A percentile compares a stretch with the other conserved stretches of the same genome.
Evolutionary conservation across 2,329 filamentous ascomycete species (phyloP).

Genomic region (Alternaria alternata): DNA sequence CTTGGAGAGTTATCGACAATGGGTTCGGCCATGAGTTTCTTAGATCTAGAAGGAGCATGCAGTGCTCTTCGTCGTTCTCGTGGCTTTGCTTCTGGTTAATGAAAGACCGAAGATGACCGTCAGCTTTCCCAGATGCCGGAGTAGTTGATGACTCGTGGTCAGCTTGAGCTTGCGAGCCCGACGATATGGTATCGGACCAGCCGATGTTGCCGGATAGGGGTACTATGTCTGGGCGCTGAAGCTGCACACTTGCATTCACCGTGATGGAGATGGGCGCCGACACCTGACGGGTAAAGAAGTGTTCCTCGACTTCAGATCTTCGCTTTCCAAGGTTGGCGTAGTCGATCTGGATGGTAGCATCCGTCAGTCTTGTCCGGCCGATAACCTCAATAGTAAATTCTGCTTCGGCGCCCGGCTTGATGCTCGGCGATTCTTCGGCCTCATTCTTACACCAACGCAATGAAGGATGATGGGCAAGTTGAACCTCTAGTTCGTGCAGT

Average conservation of each 20-base stretch:
- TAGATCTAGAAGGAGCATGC: slow-evolving; percentile 81
- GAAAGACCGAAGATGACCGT: slow-evolving; percentile 56
- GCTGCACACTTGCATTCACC: slow-evolving; percentile 88
- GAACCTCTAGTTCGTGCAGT: slow-evolving; percentile 84
- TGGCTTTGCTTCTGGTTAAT: slow-evolving; percentile 54
- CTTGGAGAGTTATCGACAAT: slow-evolving; percentile 70
- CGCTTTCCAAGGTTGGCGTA: slow-evolving; percentile 82
- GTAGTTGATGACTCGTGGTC: not conserved
- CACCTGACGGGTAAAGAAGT: slow-evolving; percentile 85
- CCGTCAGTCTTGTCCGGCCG: slow-evolving; percentile 84
- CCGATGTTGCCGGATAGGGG: slow-evolving; percentile 75
- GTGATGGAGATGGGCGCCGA: slow-evolving; percentile 84
- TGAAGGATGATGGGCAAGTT: slow-evolving; percentile 75
- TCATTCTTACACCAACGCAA: slow-evolving; percentile 58
- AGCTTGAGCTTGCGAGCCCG: not conserved
- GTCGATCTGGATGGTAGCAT: slow-evolving; percentile 81
- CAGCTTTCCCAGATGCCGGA: slow-evolving; percentile 30
- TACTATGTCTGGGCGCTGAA: slow-evolving; percentile 80
- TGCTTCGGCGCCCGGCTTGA: slow-evolving; percentile 71
- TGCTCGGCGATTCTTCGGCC: slow-evolving; percentile 60
- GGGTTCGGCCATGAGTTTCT: slow-evolving; percentile 90
- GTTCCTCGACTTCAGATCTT: slow-evolving; percentile 71
- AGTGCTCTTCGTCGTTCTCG: slow-evolving; percentile 67
- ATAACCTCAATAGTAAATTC: slow-evolving; percentile 85
- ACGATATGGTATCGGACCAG: slow-evolving; percentile 58